Conservation (phyloP, 208 protist species). For the Wallacemonas sp. region DNA sequence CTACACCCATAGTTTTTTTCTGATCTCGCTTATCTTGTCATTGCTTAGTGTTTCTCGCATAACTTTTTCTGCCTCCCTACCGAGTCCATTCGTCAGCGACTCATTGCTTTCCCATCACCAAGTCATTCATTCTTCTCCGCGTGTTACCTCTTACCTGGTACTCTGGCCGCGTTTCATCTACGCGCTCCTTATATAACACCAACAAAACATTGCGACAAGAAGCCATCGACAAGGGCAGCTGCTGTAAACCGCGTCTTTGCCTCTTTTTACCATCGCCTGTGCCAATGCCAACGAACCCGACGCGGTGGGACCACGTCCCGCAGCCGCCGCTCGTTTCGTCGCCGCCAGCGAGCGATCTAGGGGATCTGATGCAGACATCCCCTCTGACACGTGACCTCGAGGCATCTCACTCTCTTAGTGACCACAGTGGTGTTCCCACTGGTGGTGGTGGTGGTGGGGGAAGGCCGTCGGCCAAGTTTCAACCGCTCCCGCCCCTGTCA, state of each 20-base stretch:
- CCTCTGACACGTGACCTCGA: too few relatives aligned
- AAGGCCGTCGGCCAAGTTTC: not conserved
- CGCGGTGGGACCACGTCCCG: not conserved
- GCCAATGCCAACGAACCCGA: not conserved
- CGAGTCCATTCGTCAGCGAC: not conserved
- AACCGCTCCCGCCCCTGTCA: conserved; percentile 3
- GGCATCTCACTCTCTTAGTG: not conserved
- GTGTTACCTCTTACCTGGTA: not conserved
- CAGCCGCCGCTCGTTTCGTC: not conserved
- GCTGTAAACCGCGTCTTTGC: too few relatives aligned
- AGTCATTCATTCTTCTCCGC: not conserved
- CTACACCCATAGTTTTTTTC: not conserved
- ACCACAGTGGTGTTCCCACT: not conserved
- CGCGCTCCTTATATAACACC: not conserved
- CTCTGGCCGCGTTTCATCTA: not conserved
- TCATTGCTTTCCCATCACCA: conserved; percentile 8
- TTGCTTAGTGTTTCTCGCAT: not conserved
- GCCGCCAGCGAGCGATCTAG: not conserved
- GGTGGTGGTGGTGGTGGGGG: not conserved
- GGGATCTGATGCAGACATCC: conserved; percentile 7
- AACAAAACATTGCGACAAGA: not conserved
- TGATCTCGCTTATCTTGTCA: not conserved
- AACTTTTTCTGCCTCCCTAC: not conserved
- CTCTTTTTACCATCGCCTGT: too few relatives aligned
- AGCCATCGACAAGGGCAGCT: too few relatives aligned